Conservation (phyloP, 2,329 filamentous ascomycete species). For the Colletotrichum euphorbiae region DNA sequence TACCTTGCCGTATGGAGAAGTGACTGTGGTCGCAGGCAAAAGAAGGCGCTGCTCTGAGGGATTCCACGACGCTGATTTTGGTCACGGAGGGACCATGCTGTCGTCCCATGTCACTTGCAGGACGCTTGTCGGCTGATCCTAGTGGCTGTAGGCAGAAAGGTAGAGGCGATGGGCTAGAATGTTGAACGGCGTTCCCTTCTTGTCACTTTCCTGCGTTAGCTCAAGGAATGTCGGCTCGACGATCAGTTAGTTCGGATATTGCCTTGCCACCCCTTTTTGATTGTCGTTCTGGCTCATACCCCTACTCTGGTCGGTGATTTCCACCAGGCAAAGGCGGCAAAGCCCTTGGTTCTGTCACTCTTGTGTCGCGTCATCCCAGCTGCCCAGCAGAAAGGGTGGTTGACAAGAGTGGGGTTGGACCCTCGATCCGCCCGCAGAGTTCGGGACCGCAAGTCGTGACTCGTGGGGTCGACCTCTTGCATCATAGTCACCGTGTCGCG, state of each 20-base stretch:
- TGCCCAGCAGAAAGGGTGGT: conserved; percentile 8
- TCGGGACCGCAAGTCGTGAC: conserved; percentile 37
- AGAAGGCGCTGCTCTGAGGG: conserved; percentile 3
- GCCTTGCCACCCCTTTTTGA: conserved; percentile 35
- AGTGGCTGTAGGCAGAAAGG: conserved; percentile 8
- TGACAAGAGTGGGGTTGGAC: conserved; percentile 34
- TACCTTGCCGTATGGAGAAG: neutral
- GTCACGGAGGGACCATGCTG: conserved; percentile 23
- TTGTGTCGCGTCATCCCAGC: conserved; percentile 24
- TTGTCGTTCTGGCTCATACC: conserved; percentile 17
- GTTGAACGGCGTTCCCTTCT: conserved; percentile 26
- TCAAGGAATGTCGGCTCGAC: conserved; percentile 31
- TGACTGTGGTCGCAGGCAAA: neutral
- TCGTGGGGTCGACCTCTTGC: conserved; percentile 36
- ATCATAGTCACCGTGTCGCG: conserved; percentile 24
- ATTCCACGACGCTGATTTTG: neutral
- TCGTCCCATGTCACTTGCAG: conserved; percentile 39
- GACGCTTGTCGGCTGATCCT: conserved; percentile 34
- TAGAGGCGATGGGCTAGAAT: conserved; percentile 32
- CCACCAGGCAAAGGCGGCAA: conserved; percentile 37
- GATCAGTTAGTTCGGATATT: conserved; percentile 33
- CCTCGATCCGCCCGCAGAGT: conserved; percentile 33
- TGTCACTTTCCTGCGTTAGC: conserved; percentile 24
- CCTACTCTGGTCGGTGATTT: conserved; percentile 9
- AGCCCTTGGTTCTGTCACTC: conserved; percentile 28